Evolutionary conservation across 805 yeast species (phyloP), one percentile per base, ranked within the genome.

Genomic region (Cyberlindnera subsufficiens): DNA sequence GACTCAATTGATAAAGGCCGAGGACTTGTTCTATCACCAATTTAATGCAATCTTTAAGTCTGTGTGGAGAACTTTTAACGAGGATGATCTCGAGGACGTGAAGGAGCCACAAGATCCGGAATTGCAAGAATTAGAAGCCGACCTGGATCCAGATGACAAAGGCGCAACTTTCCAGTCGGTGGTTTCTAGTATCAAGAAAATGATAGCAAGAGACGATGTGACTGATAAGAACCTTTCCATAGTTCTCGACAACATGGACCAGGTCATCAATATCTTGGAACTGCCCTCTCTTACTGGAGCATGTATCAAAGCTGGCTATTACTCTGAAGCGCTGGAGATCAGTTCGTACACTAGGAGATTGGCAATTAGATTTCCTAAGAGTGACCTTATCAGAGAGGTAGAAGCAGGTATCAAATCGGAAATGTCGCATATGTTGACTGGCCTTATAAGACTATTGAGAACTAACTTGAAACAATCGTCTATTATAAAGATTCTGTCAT

Each of bases 281-380:
- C 66, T 93, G 30, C 97, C 99, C 1, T 74, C 95, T 2, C 61
- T 91, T 38, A 80, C 91, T 30, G 74, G 80, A 38, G 79, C 90
- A n/a, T 87, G 97, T 62, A 86, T 90, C 10, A 71, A 78, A 38
- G 82, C 84, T 37, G 96, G 96, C 0, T 86, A 85, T 55, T 93
- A 90, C 58, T 84, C 88, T 30, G 96, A 89, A 55, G 89, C 96
- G 9, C 73, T 91, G 30, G 96, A 91, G 59, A 75, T 91, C 13
- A 83, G 89, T 11, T 74, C 84, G 27, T 80, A 86, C 54, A 79
- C 85, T 1, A 74, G 82, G 48, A 72, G 95, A 42, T 67, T 93
- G 19, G 67, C 74, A 0, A 76, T 80, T 15, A 70, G 95, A 45
- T 90, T 82, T 60, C 86, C 89, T 7, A 73, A 74, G 35, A 63